These are phyloP conservation scores for Globisporangium ultimum DNA, from an alignment of 352 stramenopile species.

Conservation along the genomic window DNA sequence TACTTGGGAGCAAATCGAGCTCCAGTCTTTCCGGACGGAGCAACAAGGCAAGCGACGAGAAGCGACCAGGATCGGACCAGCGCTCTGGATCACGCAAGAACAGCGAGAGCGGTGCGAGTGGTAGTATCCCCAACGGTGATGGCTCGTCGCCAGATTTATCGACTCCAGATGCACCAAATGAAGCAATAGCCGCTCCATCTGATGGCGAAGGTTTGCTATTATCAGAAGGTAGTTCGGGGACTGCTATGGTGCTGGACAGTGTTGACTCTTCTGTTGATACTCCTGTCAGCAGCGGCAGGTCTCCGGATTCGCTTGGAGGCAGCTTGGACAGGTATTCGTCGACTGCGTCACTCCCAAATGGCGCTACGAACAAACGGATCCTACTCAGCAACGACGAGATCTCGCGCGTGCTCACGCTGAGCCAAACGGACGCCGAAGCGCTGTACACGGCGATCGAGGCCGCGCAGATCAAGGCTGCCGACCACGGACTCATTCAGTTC, in stretches of 20 bases:
- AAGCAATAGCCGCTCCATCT: not conserved
- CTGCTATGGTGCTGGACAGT: not conserved
- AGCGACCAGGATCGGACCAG: constrained; percentile 6
- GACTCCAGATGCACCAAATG: not conserved
- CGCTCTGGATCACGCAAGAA: not conserved
- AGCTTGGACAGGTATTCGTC: not conserved
- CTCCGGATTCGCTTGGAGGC: not conserved
- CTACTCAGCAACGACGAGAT: constrained; percentile 43
- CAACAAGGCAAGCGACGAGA: not conserved
- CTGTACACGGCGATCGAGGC: constrained; percentile 72
- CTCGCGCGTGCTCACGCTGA: constrained; percentile 43
- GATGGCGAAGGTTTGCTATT: not conserved
- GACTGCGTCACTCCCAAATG: not conserved
- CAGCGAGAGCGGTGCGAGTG: not conserved
- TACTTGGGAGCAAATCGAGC: constrained; percentile 20
- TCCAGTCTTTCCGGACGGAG: not conserved
- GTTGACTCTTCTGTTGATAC: not conserved
- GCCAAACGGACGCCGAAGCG: constrained; percentile 64
- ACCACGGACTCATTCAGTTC: constrained; percentile 44
- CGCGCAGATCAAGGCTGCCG: constrained; percentile 57
- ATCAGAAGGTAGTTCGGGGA: not conserved
- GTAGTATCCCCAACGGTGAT: not conserved
- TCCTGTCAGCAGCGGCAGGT: not conserved
- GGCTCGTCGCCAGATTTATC: not conserved
- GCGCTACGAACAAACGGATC: not conserved